A percentile compares a stretch with the other conserved stretches of the same genome.
phyloP scores from a whole-genome alignment of 2,329 filamentous ascomycete genomes.

The Aspergillus pseudoglaucus region DNA sequence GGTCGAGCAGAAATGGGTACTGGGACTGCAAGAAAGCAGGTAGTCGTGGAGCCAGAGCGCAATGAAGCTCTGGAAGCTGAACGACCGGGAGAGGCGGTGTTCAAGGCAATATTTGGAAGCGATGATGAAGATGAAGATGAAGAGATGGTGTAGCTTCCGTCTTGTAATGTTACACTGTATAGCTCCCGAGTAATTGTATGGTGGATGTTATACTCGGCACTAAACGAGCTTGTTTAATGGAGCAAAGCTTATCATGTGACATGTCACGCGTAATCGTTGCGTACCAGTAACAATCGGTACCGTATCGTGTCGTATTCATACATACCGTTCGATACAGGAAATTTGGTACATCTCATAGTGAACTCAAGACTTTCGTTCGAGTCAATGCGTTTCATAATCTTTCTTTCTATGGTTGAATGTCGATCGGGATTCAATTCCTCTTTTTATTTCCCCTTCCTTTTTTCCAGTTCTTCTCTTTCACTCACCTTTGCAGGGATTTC shows the following conservation, averaged over 20 bases:
- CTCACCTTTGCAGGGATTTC: neutral
- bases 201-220: no score
- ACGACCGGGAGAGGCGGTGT: conserved; percentile 71
- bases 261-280: no score
- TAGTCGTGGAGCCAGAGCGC: conserved; percentile 60
- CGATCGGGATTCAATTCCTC: conserved; percentile 1
- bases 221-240: no score
- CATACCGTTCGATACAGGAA: neutral
- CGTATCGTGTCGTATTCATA: neutral
- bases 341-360: neutral
- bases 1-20: conserved; percentile 14
- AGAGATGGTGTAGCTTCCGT: neutral
- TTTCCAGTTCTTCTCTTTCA: neutral
- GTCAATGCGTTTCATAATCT: neutral
- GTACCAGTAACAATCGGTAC: no score
- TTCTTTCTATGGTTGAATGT: conserved; percentile 6
- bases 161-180: neutral
- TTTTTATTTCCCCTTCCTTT: neutral
- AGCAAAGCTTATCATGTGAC: no score
- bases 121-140: conserved; percentile 61
- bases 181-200: no score
- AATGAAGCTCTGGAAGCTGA: conserved; percentile 73
- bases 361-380: neutral
- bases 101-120: conserved; percentile 90
- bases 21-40: conserved; percentile 11